phyloP scores from a whole-genome alignment of 352 stramenopile genomes.

The Thraustochytrium striatum region DNA sequence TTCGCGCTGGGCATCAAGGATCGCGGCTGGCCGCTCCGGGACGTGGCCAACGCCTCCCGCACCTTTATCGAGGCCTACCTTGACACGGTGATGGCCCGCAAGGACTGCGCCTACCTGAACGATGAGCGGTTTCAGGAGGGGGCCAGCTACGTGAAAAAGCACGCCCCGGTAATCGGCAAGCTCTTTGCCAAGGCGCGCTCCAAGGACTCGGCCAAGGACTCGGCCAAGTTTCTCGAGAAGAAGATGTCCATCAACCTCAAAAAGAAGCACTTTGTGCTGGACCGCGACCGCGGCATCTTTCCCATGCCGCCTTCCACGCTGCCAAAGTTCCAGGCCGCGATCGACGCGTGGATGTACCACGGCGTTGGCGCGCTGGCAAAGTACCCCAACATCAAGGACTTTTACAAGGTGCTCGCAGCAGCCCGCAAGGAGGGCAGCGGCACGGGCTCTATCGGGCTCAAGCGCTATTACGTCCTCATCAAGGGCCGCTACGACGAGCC shows the following conservation, averaged over 20 bases:
- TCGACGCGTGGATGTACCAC: constrained; percentile 40
- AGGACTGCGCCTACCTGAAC: constrained; percentile 15
- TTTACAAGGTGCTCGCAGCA: constrained; percentile 38
- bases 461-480: constrained; percentile 27
- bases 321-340: constrained; percentile 33
- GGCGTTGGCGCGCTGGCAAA: constrained; percentile 32
- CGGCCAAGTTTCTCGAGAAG: constrained; percentile 19
- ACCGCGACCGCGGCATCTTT: constrained; percentile 1
- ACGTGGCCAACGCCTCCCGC: constrained; percentile 1
- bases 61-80: constrained; percentile 36
- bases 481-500: constrained; percentile 32
- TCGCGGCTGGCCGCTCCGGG: not conserved
- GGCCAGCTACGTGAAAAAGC: not conserved
- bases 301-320: not conserved
- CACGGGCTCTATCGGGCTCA: constrained; percentile 30
- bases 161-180: constrained; percentile 14
- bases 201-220: not conserved
- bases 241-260: constrained; percentile 38
- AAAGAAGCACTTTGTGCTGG: constrained; percentile 16
- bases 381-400: constrained; percentile 17
- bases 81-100: constrained; percentile 13
- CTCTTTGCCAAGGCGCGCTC: constrained; percentile 27
- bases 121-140: constrained; percentile 30
- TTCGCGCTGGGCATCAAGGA: constrained; percentile 4
- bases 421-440: constrained; percentile 41